Percentiles rank a stretch among this genome's conserved stretches.
Conservation (phyloP, 139 green algal species). For the Chlorella ohadii region DNA sequence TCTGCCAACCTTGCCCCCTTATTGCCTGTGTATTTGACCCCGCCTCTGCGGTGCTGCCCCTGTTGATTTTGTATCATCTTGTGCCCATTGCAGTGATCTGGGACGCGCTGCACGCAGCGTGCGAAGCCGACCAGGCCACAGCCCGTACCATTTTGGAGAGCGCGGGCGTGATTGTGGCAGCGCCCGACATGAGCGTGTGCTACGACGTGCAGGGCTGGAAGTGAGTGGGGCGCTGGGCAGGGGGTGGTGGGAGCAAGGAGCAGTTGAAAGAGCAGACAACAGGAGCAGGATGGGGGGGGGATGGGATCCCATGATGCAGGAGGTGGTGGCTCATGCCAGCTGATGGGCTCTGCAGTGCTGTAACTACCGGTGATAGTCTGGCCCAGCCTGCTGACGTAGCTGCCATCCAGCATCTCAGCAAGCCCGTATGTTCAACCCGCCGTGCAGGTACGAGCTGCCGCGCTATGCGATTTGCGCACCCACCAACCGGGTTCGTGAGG, state of each 20-base stretch:
- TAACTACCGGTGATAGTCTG: no score
- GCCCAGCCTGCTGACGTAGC: no score
- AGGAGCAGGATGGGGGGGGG: neutral
- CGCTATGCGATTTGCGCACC: slow-evolving; percentile 69
- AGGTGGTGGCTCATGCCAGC: no score
- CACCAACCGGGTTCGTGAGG: slow-evolving; percentile 42
- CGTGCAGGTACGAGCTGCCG: slow-evolving; percentile 74
- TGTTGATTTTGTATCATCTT: no score
- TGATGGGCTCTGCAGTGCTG: no score
- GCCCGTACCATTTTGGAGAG: slow-evolving; percentile 75
- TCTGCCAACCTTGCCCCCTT: no score
- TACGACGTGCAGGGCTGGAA: slow-evolving; percentile 83
- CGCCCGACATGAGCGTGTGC: slow-evolving; percentile 77
- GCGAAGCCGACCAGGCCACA: slow-evolving; percentile 68
- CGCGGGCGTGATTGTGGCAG: slow-evolving; percentile 83
- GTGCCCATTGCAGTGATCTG: slow-evolving; percentile 81
- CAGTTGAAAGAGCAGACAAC: neutral
- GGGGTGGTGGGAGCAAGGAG: neutral
- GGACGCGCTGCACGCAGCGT: slow-evolving; percentile 79
- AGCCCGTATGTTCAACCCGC: no score
- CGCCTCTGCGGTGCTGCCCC: no score
- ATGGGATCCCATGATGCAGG: no score
- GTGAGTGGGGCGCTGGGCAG: neutral
- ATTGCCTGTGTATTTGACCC: no score
- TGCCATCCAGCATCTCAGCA: no score